A percentile compares a stretch with the other conserved stretches of the same genome.
Conservation (phyloP, 345 rosid species). For the Mercurialis annua region DNA sequence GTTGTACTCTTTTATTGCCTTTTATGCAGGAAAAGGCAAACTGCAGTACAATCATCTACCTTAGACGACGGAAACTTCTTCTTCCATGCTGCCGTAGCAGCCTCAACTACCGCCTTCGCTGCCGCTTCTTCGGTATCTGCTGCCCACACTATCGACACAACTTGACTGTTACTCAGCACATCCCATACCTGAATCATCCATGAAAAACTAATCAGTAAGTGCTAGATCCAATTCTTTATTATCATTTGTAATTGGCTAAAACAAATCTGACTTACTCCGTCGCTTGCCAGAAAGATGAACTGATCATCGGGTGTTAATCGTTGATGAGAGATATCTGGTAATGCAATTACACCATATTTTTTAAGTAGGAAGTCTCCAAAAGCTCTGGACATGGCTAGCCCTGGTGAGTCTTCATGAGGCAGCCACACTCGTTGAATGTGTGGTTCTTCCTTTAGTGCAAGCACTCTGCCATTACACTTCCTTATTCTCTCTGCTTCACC, state of each 20-base stretch:
- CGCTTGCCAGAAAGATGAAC: slow-evolving; percentile 71
- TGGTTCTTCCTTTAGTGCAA: slow-evolving; percentile 65
- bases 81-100: slow-evolving; percentile 59
- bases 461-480: slow-evolving; percentile 66
- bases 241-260: too few relatives aligned
- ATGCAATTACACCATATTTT: slow-evolving; percentile 63
- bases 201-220: neutral
- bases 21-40: slow-evolving; percentile 54
- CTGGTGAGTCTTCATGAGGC: slow-evolving; percentile 71
- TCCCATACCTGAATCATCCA: slow-evolving; percentile 56
- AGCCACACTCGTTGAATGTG: slow-evolving; percentile 86
- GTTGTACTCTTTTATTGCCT: slow-evolving; percentile 9
- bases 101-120: slow-evolving; percentile 59
- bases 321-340: slow-evolving; percentile 60
- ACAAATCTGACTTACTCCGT: slow-evolving; percentile 52
- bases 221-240: neutral
- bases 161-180: slow-evolving; percentile 68
- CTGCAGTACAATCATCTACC: slow-evolving; percentile 65
- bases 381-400: slow-evolving; percentile 95
- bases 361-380: slow-evolving; percentile 78
- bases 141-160: slow-evolving; percentile 42
- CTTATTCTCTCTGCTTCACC: slow-evolving; percentile 84
- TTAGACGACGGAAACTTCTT: slow-evolving; percentile 54
- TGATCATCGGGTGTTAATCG: slow-evolving; percentile 49
- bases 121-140: slow-evolving; percentile 43